Evolutionary conservation across 1,139 yeast species (phyloP).

Genomic region (Zygotorulaspora mrakii): DNA sequence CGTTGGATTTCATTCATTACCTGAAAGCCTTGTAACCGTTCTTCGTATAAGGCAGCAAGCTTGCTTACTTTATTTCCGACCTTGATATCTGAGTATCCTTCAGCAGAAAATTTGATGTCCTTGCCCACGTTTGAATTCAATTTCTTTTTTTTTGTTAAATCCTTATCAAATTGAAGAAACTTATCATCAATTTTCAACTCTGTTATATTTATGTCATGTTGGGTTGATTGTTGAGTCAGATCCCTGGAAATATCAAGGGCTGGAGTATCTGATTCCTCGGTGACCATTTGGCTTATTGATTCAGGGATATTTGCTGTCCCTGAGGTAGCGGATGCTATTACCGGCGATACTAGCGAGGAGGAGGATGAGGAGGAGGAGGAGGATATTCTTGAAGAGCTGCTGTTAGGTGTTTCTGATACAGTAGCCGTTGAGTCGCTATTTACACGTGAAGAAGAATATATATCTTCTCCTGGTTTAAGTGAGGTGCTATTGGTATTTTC

Average conservation of each 20-base stretch:
- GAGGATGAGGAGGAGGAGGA: constrained; percentile 5
- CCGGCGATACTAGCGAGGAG: too few species aligned
- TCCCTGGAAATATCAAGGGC: constrained; percentile 7
- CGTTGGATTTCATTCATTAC: constrained; percentile 39
- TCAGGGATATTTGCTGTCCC: constrained; percentile 20
- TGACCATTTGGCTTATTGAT: constrained; percentile 24
- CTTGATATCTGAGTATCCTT: constrained; percentile 47
- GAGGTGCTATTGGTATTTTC: constrained; percentile 6
- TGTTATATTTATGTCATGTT: neutral
- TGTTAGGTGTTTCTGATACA: constrained; percentile 5
- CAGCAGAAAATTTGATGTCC: constrained; percentile 29
- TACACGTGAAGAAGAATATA: constrained; percentile 10
- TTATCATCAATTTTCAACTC: constrained; percentile 21
- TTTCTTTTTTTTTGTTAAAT: constrained; percentile 26
- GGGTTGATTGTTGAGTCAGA: neutral
- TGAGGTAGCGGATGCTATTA: too few species aligned
- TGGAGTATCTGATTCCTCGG: constrained; percentile 16
- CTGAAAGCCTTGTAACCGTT: constrained; percentile 51
- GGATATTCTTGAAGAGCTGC: constrained; percentile 8
- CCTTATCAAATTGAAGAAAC: constrained; percentile 33
- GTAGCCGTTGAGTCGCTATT: constrained; percentile 14
- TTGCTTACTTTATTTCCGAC: constrained; percentile 52
- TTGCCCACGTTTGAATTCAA: constrained; percentile 20
- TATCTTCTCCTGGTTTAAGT: constrained; percentile 10
- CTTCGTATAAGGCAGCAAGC: constrained; percentile 54